phyloP scores from a whole-genome alignment of 306 rosid species.

The Cucumis melo region DNA sequence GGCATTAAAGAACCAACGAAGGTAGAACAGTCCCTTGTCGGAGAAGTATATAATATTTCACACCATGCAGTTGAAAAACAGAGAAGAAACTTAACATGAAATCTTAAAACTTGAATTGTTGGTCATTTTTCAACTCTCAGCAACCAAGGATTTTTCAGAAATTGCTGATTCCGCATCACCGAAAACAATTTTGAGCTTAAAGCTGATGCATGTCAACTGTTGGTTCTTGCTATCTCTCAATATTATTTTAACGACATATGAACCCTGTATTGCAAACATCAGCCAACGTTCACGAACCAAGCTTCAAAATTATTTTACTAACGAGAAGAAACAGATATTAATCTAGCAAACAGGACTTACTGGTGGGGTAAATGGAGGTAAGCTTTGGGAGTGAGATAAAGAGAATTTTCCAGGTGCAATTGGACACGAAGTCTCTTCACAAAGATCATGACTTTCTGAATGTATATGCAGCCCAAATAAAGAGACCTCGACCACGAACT shows the following conservation, averaged over 20 bases:
- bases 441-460: conserved; percentile 42
- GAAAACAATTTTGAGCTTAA: conserved; percentile 42
- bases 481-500: conserved; percentile 50
- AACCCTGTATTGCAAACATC: conserved; percentile 34
- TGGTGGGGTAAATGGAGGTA: conserved; percentile 67
- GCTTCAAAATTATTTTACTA: background rate
- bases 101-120: background rate
- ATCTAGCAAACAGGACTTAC: conserved; percentile 28
- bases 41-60: background rate
- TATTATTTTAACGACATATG: conserved; percentile 46
- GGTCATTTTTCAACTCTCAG: background rate
- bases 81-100: background rate
- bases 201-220: conserved; percentile 52
- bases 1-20: background rate
- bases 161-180: background rate
- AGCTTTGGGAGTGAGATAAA: conserved; percentile 56
- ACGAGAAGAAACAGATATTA: background rate
- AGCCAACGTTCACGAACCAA: background rate
- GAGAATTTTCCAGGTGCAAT: conserved; percentile 41
- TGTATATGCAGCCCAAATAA: conserved; percentile 55
- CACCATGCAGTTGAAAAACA: background rate
- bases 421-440: conserved; percentile 50
- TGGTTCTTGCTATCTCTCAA: conserved; percentile 17
- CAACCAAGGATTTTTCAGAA: background rate
- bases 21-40: background rate